A percentile compares a stretch with the other conserved stretches of the same genome.
These are phyloP conservation scores for Spiraea crenata DNA, from an alignment of 331 rosid species.

Conservation along the genomic window DNA sequence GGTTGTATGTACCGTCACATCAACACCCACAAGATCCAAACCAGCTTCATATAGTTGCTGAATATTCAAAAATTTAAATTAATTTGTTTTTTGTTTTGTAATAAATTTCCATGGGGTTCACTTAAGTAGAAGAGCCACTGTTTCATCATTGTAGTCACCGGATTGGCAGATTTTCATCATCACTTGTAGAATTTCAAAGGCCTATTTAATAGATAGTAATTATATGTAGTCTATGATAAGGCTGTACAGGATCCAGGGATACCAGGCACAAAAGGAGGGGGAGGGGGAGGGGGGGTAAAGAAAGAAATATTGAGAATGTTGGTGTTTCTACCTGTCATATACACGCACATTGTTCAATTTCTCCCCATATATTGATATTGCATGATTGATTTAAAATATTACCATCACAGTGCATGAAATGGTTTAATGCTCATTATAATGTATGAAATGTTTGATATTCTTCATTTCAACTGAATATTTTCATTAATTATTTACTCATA, in stretches of 20 bases:
- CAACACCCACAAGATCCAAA: slow-evolving; percentile 10
- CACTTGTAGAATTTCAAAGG: background rate
- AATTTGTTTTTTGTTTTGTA: background rate
- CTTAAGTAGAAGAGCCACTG: background rate
- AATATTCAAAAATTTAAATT: background rate
- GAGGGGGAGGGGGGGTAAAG: too few relatives aligned
- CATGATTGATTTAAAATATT: too few relatives aligned
- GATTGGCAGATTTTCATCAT: slow-evolving; percentile 11
- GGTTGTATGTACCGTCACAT: slow-evolving; percentile 24
- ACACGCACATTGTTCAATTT: too few relatives aligned
- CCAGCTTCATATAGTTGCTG: background rate
- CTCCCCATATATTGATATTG: too few relatives aligned
- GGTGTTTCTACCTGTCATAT: too few relatives aligned
- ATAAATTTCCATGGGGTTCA: slow-evolving; percentile 14
- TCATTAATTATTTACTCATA: too few relatives aligned
- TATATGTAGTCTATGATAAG: background rate
- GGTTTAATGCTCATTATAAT: too few relatives aligned
- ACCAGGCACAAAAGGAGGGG: too few relatives aligned
- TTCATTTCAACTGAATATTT: too few relatives aligned
- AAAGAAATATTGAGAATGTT: too few relatives aligned
- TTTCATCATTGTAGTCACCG: background rate
- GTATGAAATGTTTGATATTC: too few relatives aligned
- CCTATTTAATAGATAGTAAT: background rate
- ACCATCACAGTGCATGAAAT: too few relatives aligned
- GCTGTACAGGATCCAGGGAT: background rate